These are phyloP conservation scores for Colletotrichum sp. DNA, from an alignment of 2,329 filamentous ascomycete species.

Conservation along the genomic window DNA sequence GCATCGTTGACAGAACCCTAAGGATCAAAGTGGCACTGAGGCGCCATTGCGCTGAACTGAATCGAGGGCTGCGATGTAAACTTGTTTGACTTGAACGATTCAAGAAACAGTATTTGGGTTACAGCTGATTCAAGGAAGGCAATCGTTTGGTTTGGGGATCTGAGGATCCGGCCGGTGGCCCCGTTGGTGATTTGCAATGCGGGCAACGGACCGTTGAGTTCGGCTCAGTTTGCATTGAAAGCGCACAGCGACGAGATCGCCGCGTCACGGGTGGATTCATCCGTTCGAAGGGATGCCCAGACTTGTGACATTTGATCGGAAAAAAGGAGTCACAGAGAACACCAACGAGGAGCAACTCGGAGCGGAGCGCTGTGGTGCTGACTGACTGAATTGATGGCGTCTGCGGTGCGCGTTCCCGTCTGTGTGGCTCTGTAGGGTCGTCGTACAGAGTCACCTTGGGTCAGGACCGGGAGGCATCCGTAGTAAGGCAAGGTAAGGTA, in stretches of 20 bases:
- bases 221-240: neutral
- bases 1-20: neutral
- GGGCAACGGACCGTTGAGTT: neutral
- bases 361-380: neutral
- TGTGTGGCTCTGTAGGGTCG: neutral
- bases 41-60: neutral
- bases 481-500: neutral
- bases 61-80: neutral
- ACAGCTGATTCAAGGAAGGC: neutral
- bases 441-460: neutral
- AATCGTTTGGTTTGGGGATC: neutral
- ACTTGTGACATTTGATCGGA: slow-evolving; percentile 8
- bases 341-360: neutral
- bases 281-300: slow-evolving; percentile 17
- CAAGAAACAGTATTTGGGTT: neutral
- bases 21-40: neutral
- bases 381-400: neutral
- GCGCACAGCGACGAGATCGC: neutral
- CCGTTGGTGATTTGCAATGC: neutral
- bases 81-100: neutral
- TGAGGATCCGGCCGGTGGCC: neutral
- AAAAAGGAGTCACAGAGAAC: neutral
- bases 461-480: neutral
- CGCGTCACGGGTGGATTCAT: slow-evolving; percentile 14
- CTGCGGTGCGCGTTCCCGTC: neutral